Evolutionary conservation across 75 land plant genomes (phyloP).

Genomic region (Selaginella tamariscina): DNA sequence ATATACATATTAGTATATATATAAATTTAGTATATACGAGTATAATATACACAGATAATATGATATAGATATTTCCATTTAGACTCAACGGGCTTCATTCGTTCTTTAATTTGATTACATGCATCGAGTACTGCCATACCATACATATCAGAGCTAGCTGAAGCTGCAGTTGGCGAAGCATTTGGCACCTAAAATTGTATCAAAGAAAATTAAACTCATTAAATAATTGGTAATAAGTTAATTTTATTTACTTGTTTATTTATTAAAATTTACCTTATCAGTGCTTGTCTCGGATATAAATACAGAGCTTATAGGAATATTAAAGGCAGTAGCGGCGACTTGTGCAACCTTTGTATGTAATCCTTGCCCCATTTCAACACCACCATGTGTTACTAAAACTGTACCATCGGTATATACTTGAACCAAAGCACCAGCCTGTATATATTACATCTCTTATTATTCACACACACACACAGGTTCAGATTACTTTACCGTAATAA

Average conservation of each 20-base stretch:
- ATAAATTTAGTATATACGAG: too few species aligned
- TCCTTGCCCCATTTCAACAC: slow-evolving; percentile 99
- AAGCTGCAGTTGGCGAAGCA: slow-evolving; percentile 96
- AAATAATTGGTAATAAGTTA: background rate
- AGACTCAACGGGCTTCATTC: slow-evolving; percentile 59
- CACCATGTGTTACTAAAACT: slow-evolving; percentile 93
- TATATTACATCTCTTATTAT: background rate
- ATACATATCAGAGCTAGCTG: slow-evolving; percentile 96
- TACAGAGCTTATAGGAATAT: slow-evolving; percentile 68
- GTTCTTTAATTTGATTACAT: slow-evolving; percentile 84
- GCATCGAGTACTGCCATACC: slow-evolving; percentile 94
- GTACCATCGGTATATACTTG: slow-evolving; percentile 97
- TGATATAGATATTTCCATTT: background rate
- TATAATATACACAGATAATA: too few species aligned
- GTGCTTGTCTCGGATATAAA: slow-evolving; percentile 97
- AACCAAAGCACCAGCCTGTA: slow-evolving; percentile 93
- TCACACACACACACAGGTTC: too few species aligned
- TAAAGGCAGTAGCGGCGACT: slow-evolving; percentile 76
- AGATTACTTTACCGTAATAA: background rate
- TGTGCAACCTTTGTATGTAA: slow-evolving; percentile 94
- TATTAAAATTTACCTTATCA: slow-evolving; percentile 83
- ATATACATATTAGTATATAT: too few species aligned
- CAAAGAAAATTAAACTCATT: background rate
- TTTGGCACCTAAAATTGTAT: slow-evolving; percentile 74
- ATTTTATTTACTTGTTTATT: too few species aligned